Conservation (phyloP, 768 basidiomycete genomes). For the Tricholoma hemisulphureum region DNA sequence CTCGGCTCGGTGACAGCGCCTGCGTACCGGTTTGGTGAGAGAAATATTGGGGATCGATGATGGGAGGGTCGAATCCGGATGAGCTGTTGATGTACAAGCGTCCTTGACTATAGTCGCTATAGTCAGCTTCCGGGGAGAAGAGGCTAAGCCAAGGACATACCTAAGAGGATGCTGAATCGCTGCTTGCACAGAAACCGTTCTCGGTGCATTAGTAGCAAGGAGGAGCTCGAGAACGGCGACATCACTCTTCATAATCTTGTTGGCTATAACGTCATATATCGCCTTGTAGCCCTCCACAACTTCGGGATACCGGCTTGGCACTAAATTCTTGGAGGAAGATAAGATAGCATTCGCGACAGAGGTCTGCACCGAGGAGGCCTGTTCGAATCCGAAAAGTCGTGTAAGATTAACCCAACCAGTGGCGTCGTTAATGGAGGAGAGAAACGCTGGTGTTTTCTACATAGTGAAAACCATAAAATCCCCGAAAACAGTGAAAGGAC, state of each 20-base stretch:
- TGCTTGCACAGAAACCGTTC: constrained; percentile 54
- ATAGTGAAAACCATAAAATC: neutral
- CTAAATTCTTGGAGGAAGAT: constrained; percentile 35
- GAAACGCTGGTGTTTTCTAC: constrained; percentile 36
- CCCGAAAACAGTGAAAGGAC: neutral
- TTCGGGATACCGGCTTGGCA: constrained; percentile 41
- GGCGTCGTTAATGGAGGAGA: constrained; percentile 63
- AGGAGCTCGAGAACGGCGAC: constrained; percentile 61
- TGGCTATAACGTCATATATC: constrained; percentile 46
- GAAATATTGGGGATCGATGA: constrained; percentile 68
- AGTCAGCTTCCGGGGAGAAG: constrained; percentile 1
- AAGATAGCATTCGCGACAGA: constrained; percentile 31
- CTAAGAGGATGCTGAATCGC: constrained; percentile 67
- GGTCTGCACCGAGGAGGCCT: constrained; percentile 31
- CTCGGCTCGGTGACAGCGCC: neutral
- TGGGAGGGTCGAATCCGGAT: constrained; percentile 56
- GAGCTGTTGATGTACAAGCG: constrained; percentile 58
- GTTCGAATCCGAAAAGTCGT: constrained; percentile 34
- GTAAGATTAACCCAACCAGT: constrained; percentile 57
- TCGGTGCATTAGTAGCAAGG: constrained; percentile 36
- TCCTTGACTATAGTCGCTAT: constrained; percentile 44
- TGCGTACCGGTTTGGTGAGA: constrained; percentile 47
- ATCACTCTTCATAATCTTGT: constrained; percentile 36
- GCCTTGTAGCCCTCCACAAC: constrained; percentile 56
- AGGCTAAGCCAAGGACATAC: constrained; percentile 16